These are phyloP conservation scores for Plasmodium vivax DNA, from an alignment of 169 alveolate species.

Conservation along the genomic window DNA sequence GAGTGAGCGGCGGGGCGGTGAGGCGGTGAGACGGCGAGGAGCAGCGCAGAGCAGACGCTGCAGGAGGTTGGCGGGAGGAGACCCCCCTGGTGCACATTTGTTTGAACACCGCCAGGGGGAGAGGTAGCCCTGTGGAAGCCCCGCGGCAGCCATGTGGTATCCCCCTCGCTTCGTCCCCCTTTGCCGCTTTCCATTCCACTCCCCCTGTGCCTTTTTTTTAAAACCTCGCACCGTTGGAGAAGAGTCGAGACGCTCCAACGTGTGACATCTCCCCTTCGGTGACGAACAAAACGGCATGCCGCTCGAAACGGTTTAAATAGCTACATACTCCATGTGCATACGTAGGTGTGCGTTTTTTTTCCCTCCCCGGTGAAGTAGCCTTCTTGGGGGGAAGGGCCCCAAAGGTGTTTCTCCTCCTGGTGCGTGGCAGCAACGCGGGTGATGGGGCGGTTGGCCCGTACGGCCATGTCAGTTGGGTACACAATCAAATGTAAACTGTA, in stretches of 20 bases:
- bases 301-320: neutral
- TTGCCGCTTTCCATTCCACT: too few relatives aligned
- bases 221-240: neutral
- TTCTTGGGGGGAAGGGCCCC: neutral
- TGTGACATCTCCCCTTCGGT: neutral
- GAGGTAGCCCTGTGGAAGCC: neutral
- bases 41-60: too few relatives aligned
- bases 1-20: conserved; percentile 73
- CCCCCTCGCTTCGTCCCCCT: neutral
- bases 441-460: neutral
- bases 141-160: neutral
- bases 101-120: neutral
- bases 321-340: neutral
- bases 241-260: neutral
- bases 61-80: neutral
- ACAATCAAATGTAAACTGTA: neutral
- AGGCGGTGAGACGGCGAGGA: too few relatives aligned
- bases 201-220: neutral
- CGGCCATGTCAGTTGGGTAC: neutral
- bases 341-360: neutral
- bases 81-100: neutral
- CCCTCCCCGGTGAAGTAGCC: neutral
- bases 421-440: neutral
- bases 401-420: neutral
- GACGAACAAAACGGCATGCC: neutral